Percentiles rank a stretch among this genome's conserved stretches.
Conservation (phyloP, 2,329 filamentous ascomycete genomes). For the Drechslerella coelobrocha region DNA sequence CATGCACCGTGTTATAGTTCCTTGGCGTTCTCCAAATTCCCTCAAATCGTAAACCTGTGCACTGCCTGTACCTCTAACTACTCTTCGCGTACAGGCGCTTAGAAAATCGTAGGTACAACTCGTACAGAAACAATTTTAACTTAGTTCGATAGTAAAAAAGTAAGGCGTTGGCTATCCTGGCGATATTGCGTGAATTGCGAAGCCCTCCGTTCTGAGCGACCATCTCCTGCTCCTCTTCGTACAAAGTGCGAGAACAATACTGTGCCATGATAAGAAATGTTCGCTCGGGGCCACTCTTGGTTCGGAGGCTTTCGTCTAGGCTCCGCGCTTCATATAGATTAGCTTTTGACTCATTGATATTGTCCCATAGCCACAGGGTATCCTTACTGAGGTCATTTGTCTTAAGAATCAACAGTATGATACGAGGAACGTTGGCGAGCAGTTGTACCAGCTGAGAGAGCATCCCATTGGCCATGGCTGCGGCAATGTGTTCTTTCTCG, state of each 20-base stretch:
- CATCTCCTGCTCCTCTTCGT: constrained; percentile 69
- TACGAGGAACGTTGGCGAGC: constrained; percentile 83
- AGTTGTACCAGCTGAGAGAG: constrained; percentile 86
- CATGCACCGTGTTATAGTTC: no score
- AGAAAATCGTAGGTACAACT: constrained; percentile 24
- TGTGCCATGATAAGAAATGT: constrained; percentile 72
- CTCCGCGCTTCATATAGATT: constrained; percentile 66
- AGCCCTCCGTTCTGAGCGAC: constrained; percentile 65
- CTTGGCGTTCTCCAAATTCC: no score
- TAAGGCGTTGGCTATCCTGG: constrained; percentile 56
- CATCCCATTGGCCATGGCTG: constrained; percentile 83
- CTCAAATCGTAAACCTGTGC: no score
- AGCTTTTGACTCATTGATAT: constrained; percentile 11
- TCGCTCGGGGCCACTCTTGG: constrained; percentile 70
- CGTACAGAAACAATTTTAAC: constrained; percentile 30
- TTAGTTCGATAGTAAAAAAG: constrained; percentile 27
- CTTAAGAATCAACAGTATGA: constrained; percentile 94
- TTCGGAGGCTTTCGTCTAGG: constrained; percentile 88
- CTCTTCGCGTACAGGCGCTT: background rate
- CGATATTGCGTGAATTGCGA: constrained; percentile 66
- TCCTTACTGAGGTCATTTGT: constrained; percentile 81
- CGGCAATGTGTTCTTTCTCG: constrained; percentile 87
- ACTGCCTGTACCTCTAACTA: no score
- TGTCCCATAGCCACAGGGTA: constrained; percentile 47
- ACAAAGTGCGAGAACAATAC: constrained; percentile 72